These are phyloP conservation scores for Diaporthe sp. DNA, from an alignment of 2,329 filamentous ascomycete genomes.

Conservation along the genomic window DNA sequence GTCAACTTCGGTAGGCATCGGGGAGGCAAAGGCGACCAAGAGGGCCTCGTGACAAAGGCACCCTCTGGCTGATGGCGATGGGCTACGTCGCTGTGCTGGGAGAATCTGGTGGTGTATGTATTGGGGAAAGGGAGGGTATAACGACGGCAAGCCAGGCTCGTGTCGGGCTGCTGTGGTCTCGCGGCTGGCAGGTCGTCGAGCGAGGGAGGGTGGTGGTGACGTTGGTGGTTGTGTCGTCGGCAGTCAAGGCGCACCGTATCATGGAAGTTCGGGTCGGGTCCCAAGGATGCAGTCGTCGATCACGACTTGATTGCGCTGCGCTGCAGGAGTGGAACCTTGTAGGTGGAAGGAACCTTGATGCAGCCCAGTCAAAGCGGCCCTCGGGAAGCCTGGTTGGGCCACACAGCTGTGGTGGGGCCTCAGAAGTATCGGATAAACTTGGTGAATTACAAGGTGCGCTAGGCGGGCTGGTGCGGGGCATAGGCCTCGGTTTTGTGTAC, in stretches of 20 bases:
- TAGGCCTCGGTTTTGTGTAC: too few species aligned
- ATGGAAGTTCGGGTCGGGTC: slow-evolving; percentile 16
- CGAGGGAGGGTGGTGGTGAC: not conserved
- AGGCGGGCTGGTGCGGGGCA: not conserved
- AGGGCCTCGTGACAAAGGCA: slow-evolving; percentile 36
- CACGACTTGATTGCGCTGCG: slow-evolving; percentile 11
- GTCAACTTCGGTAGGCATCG: slow-evolving; percentile 57
- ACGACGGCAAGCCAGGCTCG: slow-evolving; percentile 4
- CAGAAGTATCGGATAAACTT: slow-evolving; percentile 24
- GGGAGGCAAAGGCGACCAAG: slow-evolving; percentile 42
- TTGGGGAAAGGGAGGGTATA: not conserved
- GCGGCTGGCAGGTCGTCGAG: not conserved
- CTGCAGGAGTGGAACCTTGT: slow-evolving; percentile 17
- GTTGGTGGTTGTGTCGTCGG: not conserved
- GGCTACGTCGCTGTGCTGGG: slow-evolving; percentile 10
- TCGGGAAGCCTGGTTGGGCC: slow-evolving; percentile 6
- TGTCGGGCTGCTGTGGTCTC: not conserved
- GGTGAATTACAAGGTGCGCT: not conserved
- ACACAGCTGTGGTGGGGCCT: not conserved
- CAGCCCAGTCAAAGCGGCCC: slow-evolving; percentile 6
- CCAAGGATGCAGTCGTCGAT: slow-evolving; percentile 10
- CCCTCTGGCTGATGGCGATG: slow-evolving; percentile 32
- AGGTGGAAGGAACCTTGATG: slow-evolving; percentile 14
- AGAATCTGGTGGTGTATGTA: not conserved
- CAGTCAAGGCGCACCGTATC: not conserved